phyloP scores from a whole-genome alignment of 805 yeast species.

The Saccharomycopsis fodiens region DNA sequence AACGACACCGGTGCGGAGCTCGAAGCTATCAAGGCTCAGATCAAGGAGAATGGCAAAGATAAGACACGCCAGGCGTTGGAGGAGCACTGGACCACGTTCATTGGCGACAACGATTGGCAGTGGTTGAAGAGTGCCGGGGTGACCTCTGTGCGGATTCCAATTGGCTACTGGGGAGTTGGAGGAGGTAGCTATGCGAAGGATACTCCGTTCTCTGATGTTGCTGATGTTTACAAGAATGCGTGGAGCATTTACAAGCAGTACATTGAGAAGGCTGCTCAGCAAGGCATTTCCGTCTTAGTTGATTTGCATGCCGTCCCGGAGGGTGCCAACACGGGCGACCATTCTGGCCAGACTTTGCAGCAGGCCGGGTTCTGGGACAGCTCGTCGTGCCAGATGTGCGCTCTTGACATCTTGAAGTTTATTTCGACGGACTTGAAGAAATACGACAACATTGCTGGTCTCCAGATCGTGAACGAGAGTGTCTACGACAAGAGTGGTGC shows the following conservation, averaged over 20 bases:
- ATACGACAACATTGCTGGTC: constrained; percentile 66
- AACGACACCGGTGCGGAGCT: constrained; percentile 60
- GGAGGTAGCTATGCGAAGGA: constrained; percentile 50
- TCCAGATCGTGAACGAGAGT: constrained; percentile 84
- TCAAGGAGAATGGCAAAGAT: constrained; percentile 43
- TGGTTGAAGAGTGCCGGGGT: constrained; percentile 61
- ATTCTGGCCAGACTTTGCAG: constrained; percentile 63
- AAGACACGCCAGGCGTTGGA: constrained; percentile 48
- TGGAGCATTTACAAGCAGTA: constrained; percentile 58
- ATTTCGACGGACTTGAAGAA: constrained; percentile 51
- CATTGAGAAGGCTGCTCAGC: constrained; percentile 49
- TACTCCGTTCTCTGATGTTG: constrained; percentile 53
- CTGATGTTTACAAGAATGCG: constrained; percentile 57
- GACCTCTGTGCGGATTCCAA: constrained; percentile 77
- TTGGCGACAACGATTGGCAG: constrained; percentile 68
- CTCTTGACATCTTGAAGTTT: constrained; percentile 46
- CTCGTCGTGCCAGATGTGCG: constrained; percentile 33
- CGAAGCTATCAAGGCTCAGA: constrained; percentile 53
- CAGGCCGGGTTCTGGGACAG: constrained; percentile 60
- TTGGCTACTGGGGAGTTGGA: constrained; percentile 86
- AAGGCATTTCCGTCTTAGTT: constrained; percentile 66
- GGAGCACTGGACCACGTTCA: constrained; percentile 57
- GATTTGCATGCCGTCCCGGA: constrained; percentile 90
- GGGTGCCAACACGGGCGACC: constrained; percentile 84
- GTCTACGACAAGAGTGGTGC: constrained; percentile 49